phyloP scores from a whole-genome alignment of 805 yeast species.

The Nakazawaea laoshanensis region DNA sequence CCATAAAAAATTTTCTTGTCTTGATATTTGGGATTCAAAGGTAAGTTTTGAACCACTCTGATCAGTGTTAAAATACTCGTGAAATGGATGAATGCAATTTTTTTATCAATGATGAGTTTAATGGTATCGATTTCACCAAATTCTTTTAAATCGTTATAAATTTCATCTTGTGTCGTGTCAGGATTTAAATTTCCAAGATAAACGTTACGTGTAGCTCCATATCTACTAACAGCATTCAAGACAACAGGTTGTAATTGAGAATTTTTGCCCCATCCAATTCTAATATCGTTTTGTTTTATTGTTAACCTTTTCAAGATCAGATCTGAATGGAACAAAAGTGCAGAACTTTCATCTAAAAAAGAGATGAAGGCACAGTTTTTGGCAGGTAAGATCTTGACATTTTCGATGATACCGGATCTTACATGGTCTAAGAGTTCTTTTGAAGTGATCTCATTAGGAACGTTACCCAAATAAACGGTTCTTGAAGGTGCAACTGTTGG shows the following conservation, averaged over 20 bases:
- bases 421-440: constrained; percentile 84
- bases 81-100: constrained; percentile 87
- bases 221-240: constrained; percentile 65
- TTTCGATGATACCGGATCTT: constrained; percentile 83
- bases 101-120: constrained; percentile 71
- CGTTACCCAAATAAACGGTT: constrained; percentile 84
- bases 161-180: constrained; percentile 53
- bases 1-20: constrained; percentile 83
- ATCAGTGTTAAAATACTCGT: constrained; percentile 82
- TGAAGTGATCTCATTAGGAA: constrained; percentile 74
- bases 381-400: constrained; percentile 66
- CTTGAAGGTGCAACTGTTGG: constrained; percentile 53
- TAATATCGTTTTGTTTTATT: constrained; percentile 72
- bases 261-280: constrained; percentile 91
- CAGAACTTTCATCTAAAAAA: constrained; percentile 82
- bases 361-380: constrained; percentile 88
- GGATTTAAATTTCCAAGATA: constrained; percentile 70
- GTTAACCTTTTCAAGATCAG: constrained; percentile 78
- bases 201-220: constrained; percentile 91
- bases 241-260: constrained; percentile 69
- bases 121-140: constrained; percentile 84
- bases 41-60: constrained; percentile 70
- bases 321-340: constrained; percentile 87
- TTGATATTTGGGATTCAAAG: constrained; percentile 58
- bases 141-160: constrained; percentile 54